phyloP scores from a whole-genome alignment of 2,329 filamentous ascomycete species.

The Pyrenophora teres region DNA sequence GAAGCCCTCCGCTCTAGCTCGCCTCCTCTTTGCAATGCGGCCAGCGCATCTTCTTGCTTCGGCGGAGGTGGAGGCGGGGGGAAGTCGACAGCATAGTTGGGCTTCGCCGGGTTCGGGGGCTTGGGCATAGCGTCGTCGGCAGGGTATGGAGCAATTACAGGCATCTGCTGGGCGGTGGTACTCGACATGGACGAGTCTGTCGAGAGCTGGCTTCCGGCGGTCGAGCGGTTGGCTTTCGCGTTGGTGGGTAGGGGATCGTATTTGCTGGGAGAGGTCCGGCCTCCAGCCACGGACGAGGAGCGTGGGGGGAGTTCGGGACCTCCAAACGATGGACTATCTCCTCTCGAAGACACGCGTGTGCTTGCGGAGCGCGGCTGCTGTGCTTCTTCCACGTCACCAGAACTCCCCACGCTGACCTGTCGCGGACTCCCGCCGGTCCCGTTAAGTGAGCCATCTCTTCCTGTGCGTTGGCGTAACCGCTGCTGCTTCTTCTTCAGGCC shows the following conservation, averaged over 20 bases:
- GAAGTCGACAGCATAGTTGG: constrained; percentile 58
- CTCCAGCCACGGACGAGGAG: constrained; percentile 53
- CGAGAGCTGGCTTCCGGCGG: constrained; percentile 39
- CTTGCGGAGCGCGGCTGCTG: constrained; percentile 50
- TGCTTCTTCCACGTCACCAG: constrained; percentile 45
- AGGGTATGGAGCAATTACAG: constrained; percentile 74
- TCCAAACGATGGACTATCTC: constrained; percentile 48
- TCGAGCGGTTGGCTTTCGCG: constrained; percentile 40
- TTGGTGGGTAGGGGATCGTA: constrained; percentile 47
- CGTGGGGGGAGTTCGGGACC: constrained; percentile 54
- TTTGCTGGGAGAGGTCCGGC: constrained; percentile 52
- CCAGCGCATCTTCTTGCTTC: constrained; percentile 85
- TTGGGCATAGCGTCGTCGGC: constrained; percentile 60
- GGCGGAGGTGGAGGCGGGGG: constrained; percentile 80
- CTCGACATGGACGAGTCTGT: constrained; percentile 71
- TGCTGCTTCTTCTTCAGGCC: constrained; percentile 97
- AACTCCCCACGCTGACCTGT: constrained; percentile 44
- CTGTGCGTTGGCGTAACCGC: constrained; percentile 68
- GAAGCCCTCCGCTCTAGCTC: constrained; percentile 92
- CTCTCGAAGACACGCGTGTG: constrained; percentile 48
- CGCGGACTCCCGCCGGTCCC: constrained; percentile 43
- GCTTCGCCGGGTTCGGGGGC: constrained; percentile 39
- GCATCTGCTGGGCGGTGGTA: constrained; percentile 74
- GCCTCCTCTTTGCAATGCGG: constrained; percentile 86
- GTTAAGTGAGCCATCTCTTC: constrained; percentile 53